Percentiles rank a stretch among this genome's conserved stretches.
These are phyloP conservation scores for Sporothrix euskadiensis DNA, from an alignment of 2,329 filamentous ascomycete species.

Conservation along the genomic window DNA sequence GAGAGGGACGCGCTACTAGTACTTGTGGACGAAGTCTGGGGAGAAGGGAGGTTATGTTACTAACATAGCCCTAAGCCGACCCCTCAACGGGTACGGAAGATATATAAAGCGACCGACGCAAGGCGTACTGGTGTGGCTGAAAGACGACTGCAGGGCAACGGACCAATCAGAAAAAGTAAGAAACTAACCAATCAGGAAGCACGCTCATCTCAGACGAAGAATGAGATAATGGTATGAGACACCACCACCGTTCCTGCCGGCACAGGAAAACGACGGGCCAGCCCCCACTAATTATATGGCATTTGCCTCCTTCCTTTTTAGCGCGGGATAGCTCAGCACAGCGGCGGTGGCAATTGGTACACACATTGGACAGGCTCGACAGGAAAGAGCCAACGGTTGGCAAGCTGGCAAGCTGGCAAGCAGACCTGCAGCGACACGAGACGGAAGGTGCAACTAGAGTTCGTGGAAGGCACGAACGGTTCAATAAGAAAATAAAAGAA, in stretches of 20 bases:
- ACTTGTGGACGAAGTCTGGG: no score
- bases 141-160: no score
- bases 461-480: not conserved
- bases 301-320: slow-evolving; percentile 2
- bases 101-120: no score
- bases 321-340: not conserved
- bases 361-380: not conserved
- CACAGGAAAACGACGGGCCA: not conserved
- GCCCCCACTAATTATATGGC: slow-evolving; percentile 1
- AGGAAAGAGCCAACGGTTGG: not conserved
- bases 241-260: not conserved
- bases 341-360: not conserved
- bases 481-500: not conserved
- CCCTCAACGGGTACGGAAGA: no score
- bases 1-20: no score
- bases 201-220: no score
- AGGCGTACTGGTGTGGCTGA: no score
- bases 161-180: no score
- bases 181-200: no score
- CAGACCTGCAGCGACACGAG: not conserved
- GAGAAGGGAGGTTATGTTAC: no score
- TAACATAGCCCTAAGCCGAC: no score
- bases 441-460: not conserved
- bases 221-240: no score
- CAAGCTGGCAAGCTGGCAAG: not conserved